Base-by-base conservation (phyloP, 306 rosid species). In the Mimosa pudica region DNA sequence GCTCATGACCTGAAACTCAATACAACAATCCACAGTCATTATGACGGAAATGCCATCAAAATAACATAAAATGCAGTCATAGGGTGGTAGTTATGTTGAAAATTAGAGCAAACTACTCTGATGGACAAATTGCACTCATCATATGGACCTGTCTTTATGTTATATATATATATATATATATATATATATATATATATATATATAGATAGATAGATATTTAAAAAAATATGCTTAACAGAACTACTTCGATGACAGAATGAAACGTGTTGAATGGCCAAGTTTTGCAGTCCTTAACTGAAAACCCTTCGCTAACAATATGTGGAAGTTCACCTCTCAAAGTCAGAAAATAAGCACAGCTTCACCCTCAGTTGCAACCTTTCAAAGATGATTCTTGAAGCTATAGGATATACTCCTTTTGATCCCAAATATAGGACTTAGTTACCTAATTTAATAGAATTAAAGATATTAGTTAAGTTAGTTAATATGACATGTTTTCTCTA, bases 1-100 rank as follows among this genome's bases (percentile, higher is more conserved):
- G 80, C 65, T 67, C 46, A 35, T 49, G 24, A 38, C 75, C 84
- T 82, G 82, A 73, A 70, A 76, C 61, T 62, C 76, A 66, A 69
- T 68, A 55, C 32, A 68, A 67, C 62, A 54, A 41, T 42, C 42
- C 51, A 61, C 6, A 1, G 36, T 20, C 64, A 58, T 58, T 57
- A 18, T n/a, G 63, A 57, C 12, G 33, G 32, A 57, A 57, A n/a
- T 8, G 63, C 32, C 63, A 57, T 32, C 36, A 60, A 61, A 61
- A 61, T 4, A 61, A 10, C 66, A 20, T 10, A 30, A 18, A 52
- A 52, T 52, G 58, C 20, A 16, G 5, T 52, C 58, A 52, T 7
- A 16, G 20, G 20, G 20, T 52, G 17, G 58, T 52, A 52, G 58
- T 16, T 5, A 52, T 52, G 58, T 52, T 16, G 0, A 52, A 52